Base-by-base conservation (phyloP, 2,329 filamentous ascomycete genomes). In the Aureobasidium sp. region DNA sequence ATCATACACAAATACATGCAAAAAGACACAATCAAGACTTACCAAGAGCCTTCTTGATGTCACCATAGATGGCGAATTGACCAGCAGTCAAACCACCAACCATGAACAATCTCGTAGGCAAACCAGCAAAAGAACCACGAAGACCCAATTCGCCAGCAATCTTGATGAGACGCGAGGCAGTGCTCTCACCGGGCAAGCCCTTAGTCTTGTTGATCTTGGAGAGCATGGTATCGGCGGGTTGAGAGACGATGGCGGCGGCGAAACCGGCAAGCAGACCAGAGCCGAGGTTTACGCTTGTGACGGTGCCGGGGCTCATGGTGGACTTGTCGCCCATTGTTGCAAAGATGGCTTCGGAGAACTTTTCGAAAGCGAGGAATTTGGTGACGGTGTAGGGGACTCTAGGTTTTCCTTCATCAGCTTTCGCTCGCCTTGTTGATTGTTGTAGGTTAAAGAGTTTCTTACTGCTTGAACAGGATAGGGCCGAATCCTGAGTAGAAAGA, bases 151-250 rank as follows among this genome's bases (percentile, higher is more conserved):
- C 90, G 79, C 87, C 88, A 69, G 80, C 89, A 73, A 95, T 95
- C 87, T 94, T 94, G 82, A 93, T 81, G 72, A 95, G 80, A 77
- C 90, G 87, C 76, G 81, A 83, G 74, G 84, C 84, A 71, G 89
- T 94, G 73, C 90, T 86, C 82, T 95, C 89, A 82, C 90, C 90
- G 68, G 90, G 90, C 65, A 86, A 81, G 79, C 89, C 90, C 82
- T 90, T 87, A 79, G 88, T 90, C 88, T 94, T 94, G 88, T 95
- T 95, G 84, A 95, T 94, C 85, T 93, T 93, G 80, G 85, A 89
- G 67, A 95, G 87, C 90, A 95, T 95, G 74, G 90, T 95, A 77
- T 95, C 90, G 75, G 90, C 90, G 70, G 90, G 90, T 81, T 95
- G 90, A 66, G 90, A 95, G 75, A 95, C 84, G 70, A 93, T 76